These are phyloP conservation scores for Lentinula raphanica DNA, from an alignment of 768 basidiomycete genomes.

Conservation along the genomic window DNA sequence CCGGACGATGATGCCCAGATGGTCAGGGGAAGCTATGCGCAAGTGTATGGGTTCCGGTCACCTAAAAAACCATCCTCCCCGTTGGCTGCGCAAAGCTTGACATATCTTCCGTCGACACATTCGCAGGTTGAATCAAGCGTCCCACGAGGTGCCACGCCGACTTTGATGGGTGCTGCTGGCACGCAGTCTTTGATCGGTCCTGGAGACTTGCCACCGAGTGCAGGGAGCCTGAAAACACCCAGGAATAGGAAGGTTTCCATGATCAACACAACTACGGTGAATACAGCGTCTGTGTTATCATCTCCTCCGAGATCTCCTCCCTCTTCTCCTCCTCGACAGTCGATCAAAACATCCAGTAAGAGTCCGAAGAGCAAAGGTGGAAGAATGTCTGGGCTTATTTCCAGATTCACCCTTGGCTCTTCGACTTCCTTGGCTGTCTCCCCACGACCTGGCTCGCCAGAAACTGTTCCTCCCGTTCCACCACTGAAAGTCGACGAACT, in stretches of 20 bases:
- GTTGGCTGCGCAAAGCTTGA: neutral
- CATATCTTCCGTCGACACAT: neutral
- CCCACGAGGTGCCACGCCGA: neutral
- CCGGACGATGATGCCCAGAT: neutral
- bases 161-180: no score
- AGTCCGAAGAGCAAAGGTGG: constrained; percentile 1
- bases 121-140: neutral
- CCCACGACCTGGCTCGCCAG: neutral
- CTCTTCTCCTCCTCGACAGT: neutral
- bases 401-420: neutral
- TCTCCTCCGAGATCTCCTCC: neutral
- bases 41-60: constrained; percentile 4
- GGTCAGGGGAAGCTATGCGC: constrained; percentile 4
- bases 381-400: constrained; percentile 1
- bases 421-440: neutral
- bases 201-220: neutral
- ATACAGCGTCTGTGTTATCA: neutral
- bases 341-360: neutral
- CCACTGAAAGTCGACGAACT: neutral
- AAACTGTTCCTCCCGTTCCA: neutral
- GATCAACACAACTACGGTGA: neutral
- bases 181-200: constrained; percentile 4
- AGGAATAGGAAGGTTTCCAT: neutral
- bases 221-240: neutral
- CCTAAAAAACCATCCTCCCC: neutral